These are phyloP conservation scores for Cladosporium sp. DNA, from an alignment of 2,329 filamentous ascomycete species.

Conservation along the genomic window DNA sequence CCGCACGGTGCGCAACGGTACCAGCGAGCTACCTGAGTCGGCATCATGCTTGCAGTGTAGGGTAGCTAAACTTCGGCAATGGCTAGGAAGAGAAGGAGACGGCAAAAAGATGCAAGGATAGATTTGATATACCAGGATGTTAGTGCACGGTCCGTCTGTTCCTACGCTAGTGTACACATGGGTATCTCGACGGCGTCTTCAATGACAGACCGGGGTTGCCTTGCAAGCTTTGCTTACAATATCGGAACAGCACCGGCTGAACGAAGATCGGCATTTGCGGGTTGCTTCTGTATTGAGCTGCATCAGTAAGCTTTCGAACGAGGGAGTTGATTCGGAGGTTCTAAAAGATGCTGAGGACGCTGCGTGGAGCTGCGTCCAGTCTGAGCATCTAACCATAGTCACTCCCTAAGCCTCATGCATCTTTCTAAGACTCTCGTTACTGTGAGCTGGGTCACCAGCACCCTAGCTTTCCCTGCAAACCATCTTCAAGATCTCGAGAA, in stretches of 20 bases:
- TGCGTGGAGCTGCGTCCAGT: not conserved
- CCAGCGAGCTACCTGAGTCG: not conserved
- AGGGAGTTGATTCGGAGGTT: not conserved
- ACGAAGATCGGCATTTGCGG: not conserved
- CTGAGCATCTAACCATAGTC: constrained; percentile 14
- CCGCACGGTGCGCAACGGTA: not conserved
- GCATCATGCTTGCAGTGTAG: not conserved
- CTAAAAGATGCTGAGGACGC: constrained; percentile 8
- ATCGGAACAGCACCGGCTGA: not conserved
- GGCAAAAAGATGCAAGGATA: not conserved
- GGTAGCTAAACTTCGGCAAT: not conserved
- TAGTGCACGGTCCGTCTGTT: constrained; percentile 3
- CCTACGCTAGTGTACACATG: not conserved
- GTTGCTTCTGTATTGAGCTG: not conserved
- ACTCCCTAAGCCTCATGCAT: constrained; percentile 11
- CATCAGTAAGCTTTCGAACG: not conserved
- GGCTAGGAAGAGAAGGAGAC: not conserved
- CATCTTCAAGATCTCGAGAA: constrained; percentile 13
- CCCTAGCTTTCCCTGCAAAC: constrained; percentile 11
- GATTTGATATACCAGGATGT: constrained; percentile 6
- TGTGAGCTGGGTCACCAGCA: not conserved
- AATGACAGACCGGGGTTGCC: constrained; percentile 5
- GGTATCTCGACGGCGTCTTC: not conserved
- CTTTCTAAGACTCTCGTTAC: not conserved
- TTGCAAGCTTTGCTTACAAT: not conserved